A percentile compares a stretch with the other conserved stretches of the same genome.
Conservation (phyloP, 2,329 filamentous ascomycete genomes). For the Fusarium tupiense region DNA sequence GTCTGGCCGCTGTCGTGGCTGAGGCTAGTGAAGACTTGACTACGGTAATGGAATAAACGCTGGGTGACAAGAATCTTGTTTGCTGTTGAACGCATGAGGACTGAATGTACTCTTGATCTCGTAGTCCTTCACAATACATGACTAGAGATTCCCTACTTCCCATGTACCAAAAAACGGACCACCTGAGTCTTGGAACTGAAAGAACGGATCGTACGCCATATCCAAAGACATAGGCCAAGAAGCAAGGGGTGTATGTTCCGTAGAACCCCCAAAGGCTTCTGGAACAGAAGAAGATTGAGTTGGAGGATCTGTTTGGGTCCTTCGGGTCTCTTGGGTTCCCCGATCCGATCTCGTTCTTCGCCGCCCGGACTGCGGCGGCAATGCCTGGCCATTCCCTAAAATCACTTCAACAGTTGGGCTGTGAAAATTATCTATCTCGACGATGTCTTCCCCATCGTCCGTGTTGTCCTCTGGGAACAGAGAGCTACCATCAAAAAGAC, state of each 20-base stretch:
- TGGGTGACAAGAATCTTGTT: too few species aligned
- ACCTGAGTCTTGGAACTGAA: neutral
- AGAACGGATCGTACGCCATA: neutral
- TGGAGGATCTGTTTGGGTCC: neutral
- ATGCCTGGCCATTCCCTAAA: neutral
- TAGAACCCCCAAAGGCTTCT: neutral
- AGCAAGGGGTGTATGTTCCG: neutral
- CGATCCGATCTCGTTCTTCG: neutral
- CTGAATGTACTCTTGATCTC: too few species aligned
- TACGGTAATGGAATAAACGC: too few species aligned
- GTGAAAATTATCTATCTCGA: neutral
- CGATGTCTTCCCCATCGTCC: neutral
- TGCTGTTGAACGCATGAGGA: too few species aligned
- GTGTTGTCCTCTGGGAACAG: neutral
- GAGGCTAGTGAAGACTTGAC: neutral
- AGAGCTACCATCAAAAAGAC: neutral
- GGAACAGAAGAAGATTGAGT: neutral
- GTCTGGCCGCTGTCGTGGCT: slow-evolving; percentile 56
- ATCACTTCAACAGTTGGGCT: neutral
- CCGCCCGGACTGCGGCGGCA: neutral
- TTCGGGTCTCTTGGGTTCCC: neutral
- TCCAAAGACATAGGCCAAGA: neutral
- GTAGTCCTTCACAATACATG: too few species aligned
- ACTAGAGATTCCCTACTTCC: neutral
- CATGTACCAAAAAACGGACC: neutral